Evolutionary conservation across 352 stramenopile species (phyloP).

Genomic region (Phytophthora sp.): DNA sequence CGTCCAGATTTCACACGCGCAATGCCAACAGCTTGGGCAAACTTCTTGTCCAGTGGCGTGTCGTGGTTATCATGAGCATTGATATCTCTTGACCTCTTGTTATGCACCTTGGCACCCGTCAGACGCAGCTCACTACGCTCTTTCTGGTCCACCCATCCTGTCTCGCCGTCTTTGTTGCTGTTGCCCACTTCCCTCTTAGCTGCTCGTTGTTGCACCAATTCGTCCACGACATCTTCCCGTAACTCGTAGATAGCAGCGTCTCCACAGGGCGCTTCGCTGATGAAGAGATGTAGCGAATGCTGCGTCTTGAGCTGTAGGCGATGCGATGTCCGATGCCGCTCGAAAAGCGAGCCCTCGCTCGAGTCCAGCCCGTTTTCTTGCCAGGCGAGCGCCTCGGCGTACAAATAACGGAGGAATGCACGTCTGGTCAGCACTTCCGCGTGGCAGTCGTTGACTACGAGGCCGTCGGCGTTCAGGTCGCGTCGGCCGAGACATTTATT

Average conservation of each 20-base stretch:
- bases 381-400: constrained; percentile 71
- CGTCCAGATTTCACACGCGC: constrained; percentile 92
- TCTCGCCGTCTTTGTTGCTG: constrained; percentile 5
- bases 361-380: constrained; percentile 22
- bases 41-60: constrained; percentile 47
- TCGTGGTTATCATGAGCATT: constrained; percentile 1
- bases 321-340: constrained; percentile 29
- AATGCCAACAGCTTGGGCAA: constrained; percentile 73
- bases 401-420: constrained; percentile 87
- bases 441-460: constrained; percentile 93
- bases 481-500: constrained; percentile 83
- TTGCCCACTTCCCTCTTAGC: not conserved
- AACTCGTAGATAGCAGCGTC: constrained; percentile 93
- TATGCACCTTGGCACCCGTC: constrained; percentile 65
- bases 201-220: constrained; percentile 54
- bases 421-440: constrained; percentile 91
- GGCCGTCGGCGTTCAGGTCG: constrained; percentile 69
- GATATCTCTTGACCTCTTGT: constrained; percentile 31
- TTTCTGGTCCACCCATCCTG: constrained; percentile 4
- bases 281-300: constrained; percentile 90
- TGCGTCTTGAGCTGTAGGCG: constrained; percentile 59
- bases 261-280: constrained; percentile 93
- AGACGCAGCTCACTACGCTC: constrained; percentile 57
- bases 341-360: constrained; percentile 55
- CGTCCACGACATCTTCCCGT: constrained; percentile 71